Evolutionary conservation across 2,329 filamentous ascomycete species (phyloP), one percentile per base, ranked within the genome.

Genomic region (Didymella lethalis): DNA sequence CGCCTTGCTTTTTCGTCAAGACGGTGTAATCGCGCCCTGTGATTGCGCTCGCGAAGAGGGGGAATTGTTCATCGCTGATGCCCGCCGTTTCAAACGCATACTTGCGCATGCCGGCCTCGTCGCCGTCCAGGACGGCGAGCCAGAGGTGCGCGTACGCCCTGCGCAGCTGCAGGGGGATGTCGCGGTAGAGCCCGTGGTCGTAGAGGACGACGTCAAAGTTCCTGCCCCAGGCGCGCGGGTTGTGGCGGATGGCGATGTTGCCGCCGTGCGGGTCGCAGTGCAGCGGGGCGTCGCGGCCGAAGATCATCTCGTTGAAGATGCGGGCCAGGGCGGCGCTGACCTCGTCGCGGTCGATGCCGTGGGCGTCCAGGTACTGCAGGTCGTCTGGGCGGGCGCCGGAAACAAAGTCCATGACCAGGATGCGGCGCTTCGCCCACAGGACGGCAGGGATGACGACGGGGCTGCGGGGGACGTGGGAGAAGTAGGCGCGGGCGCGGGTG

Each of bases 301-400:
- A 99, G 67, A 99, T 97, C 95, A 99, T 99, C 76, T 98, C 93
- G 81, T 99, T 99, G 84, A 99, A 99, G 59, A 99, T 92, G 59
- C 89, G 88, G 0, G 95, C 90, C 4, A 99, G 83, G 0, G 93
- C 90, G 1, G 94, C 93, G 0, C 93, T 96, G 5, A 99, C 95
- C 77, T 98, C 94, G 73, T 98, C 95, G 20, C 95, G 88, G 77
- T 96, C 92, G 73, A 99, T 99, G 57, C 87, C 85, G 74, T 96
- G 90, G 7, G 84, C 81, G 76, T 98, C 95, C 3, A 99, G 83
- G 73, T 91, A 98, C 16, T 86, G 87, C 1, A 98, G 85, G 73
- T 99, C 94, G 75, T 99, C 95, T 2, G 93, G 90, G 20, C 95
- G 89, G 67, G 87, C 87, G 32, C 95, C 95, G 7, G 92, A 87